phyloP scores from a whole-genome alignment of 1,284 basidiomycete species.

The Termitomyces sp. region DNA sequence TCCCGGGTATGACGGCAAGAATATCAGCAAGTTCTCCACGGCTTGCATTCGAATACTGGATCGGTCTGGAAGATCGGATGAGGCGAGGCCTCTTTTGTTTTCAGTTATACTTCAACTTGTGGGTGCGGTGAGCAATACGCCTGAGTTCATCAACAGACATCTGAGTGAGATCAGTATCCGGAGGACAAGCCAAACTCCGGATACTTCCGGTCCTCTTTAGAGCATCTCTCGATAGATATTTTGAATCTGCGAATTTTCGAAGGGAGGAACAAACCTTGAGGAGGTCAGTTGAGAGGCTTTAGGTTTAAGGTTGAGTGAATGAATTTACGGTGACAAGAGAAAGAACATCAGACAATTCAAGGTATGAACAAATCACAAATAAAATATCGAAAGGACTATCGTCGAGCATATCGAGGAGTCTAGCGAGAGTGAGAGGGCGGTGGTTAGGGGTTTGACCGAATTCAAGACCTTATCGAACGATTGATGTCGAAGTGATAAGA shows the following conservation, averaged over 20 bases:
- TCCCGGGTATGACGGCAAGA: neutral
- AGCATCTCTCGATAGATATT: constrained; percentile 11
- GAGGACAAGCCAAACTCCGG: constrained; percentile 1
- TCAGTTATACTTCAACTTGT: constrained; percentile 13
- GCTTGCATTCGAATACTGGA: neutral
- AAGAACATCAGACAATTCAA: constrained; percentile 5
- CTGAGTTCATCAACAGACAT: constrained; percentile 6
- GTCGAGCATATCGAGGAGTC: neutral
- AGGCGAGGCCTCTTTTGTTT: neutral
- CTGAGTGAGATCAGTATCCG: constrained; percentile 4
- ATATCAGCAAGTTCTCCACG: neutral
- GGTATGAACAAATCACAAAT: constrained; percentile 1
- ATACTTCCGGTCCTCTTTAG: constrained; percentile 3
- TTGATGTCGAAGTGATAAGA: neutral
- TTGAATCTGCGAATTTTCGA: constrained; percentile 4
- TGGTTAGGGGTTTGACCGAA: too few relatives aligned
- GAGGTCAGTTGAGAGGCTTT: too few relatives aligned
- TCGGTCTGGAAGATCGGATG: neutral
- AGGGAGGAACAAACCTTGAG: constrained; percentile 10
- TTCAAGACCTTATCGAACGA: too few relatives aligned
- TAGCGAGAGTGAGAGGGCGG: too few relatives aligned
- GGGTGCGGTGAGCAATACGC: constrained; percentile 9
- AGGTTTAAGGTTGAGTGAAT: neutral
- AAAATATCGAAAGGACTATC: neutral
- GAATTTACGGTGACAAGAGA: neutral